Evolutionary conservation across 768 basidiomycete species (phyloP).

Genomic region (Boletus insuetus): DNA sequence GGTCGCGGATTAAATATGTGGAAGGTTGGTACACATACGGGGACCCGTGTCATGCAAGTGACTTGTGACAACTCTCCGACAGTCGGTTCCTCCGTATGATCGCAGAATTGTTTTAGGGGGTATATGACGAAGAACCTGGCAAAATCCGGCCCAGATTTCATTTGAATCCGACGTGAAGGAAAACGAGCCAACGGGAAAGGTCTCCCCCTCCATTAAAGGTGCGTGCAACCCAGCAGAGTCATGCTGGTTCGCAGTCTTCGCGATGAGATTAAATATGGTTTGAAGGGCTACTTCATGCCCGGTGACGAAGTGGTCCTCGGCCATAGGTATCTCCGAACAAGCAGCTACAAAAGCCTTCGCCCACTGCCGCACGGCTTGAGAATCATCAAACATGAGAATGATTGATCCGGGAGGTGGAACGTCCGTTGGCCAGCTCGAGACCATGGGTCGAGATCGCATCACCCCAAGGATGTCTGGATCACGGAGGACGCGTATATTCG

Average conservation of each 20-base stretch:
- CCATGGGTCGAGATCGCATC: constrained; percentile 25
- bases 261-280: constrained; percentile 31
- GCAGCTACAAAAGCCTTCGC: constrained; percentile 46
- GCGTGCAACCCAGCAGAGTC: not conserved
- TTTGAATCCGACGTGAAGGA: constrained; percentile 38
- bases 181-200: constrained; percentile 5
- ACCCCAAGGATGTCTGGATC: constrained; percentile 44
- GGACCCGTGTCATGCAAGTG: constrained; percentile 60
- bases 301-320: constrained; percentile 43
- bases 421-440: constrained; percentile 53
- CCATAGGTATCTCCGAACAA: constrained; percentile 43
- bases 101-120: constrained; percentile 44
- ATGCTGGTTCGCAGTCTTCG: constrained; percentile 8
- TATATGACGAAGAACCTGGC: constrained; percentile 48
- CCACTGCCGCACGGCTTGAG: constrained; percentile 54
- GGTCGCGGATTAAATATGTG: not conserved
- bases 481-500: constrained; percentile 56
- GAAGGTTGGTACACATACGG: constrained; percentile 45
- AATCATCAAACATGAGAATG: constrained; percentile 52
- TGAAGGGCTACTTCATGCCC: constrained; percentile 48
- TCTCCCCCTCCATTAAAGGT: constrained; percentile 4
- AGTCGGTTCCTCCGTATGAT: constrained; percentile 36
- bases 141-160: constrained; percentile 53
- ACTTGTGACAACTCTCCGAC: constrained; percentile 53
- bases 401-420: constrained; percentile 61